Base-by-base conservation (phyloP, 2,329 filamentous ascomycete genomes). In the Aspergillus sclerotialis region DNA sequence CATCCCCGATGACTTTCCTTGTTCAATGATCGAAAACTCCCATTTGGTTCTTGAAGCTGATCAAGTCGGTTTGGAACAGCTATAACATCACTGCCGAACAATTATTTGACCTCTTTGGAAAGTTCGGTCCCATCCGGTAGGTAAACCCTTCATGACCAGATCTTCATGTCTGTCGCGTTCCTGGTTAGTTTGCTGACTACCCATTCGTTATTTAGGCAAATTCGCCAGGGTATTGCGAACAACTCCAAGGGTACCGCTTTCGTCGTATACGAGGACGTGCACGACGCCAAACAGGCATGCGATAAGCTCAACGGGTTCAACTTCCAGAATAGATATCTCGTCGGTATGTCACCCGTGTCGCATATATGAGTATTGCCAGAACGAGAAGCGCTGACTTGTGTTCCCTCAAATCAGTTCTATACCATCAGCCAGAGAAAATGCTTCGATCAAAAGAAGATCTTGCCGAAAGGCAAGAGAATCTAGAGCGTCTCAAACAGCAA, bases 301-400 rank as follows among this genome's bases (percentile, higher is more conserved):
- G 92, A 98, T 74, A 95, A 96, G 73, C 76, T 98, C 65, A 98
- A 98, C 74, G 92, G 92, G 63, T 98, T 94, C 80, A 98, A 98
- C 73, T 98, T 98, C 67, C 92, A 98, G 73, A 94, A 90, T 70
- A 84, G 92, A 63, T 98, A 98, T 69, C 85, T 98, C 54, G 92
- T 98, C 58, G 88, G 87, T 93, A 78, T 43, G 86, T 16, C 15
- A 6, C 18, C 7, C 19, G 12, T 5, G 11, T 23, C 13, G 30
- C 32, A 31, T 12, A 21, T 7, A 12, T 10, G 13, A n/a, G 1
- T 8, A 15, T 12, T 30, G 27, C 9, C 27, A 37, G n/a, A n/a
- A n/a, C n/a, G n/a, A 32, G 51, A 76, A 6, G 14, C 3, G 28
- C 31, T 49, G 31, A 47, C 30, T 28, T 15, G 28, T n/a, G 14